Evolutionary conservation across 2,329 filamentous ascomycete species (phyloP).

Genomic region (Venturia pyrina): DNA sequence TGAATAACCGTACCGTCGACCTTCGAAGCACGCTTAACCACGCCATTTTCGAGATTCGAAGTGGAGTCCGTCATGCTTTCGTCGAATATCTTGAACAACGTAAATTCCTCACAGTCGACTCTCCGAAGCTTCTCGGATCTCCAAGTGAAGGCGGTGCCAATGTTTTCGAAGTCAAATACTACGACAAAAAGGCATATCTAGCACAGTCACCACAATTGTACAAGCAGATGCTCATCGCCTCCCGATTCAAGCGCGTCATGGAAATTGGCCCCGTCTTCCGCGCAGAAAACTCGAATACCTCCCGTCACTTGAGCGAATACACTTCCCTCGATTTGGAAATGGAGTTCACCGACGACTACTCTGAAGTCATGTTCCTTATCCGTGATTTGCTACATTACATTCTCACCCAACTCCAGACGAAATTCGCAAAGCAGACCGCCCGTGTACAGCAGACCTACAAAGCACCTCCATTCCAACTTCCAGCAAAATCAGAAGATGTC

Average conservation of each 20-base stretch:
- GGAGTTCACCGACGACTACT: conserved; percentile 72
- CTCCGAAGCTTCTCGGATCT: conserved; percentile 79
- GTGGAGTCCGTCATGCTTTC: conserved; percentile 60
- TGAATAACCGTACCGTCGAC: conserved; percentile 89
- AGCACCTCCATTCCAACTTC: conserved; percentile 68
- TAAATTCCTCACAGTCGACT: conserved; percentile 75
- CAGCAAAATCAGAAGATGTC: conserved; percentile 57
- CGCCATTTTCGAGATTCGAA: conserved; percentile 66
- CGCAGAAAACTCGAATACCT: conserved; percentile 79
- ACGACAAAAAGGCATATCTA: conserved; percentile 70
- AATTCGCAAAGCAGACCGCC: conserved; percentile 62
- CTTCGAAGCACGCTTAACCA: conserved; percentile 86
- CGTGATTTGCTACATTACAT: conserved; percentile 69
- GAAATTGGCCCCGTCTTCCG: conserved; percentile 74
- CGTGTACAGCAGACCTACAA: conserved; percentile 63
- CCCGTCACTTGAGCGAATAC: conserved; percentile 80
- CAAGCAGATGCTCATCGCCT: conserved; percentile 78
- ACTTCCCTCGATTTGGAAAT: conserved; percentile 84
- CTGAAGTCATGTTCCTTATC: conserved; percentile 62
- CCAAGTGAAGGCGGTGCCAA: conserved; percentile 88
- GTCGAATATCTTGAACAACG: conserved; percentile 65
- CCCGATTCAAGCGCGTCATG: conserved; percentile 66
- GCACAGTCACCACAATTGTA: conserved; percentile 79
- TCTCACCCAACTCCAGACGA: conserved; percentile 60
- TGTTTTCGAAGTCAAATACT: conserved; percentile 86